phyloP scores from a whole-genome alignment of 768 basidiomycete genomes.

The Psilocybe cyanescens region DNA sequence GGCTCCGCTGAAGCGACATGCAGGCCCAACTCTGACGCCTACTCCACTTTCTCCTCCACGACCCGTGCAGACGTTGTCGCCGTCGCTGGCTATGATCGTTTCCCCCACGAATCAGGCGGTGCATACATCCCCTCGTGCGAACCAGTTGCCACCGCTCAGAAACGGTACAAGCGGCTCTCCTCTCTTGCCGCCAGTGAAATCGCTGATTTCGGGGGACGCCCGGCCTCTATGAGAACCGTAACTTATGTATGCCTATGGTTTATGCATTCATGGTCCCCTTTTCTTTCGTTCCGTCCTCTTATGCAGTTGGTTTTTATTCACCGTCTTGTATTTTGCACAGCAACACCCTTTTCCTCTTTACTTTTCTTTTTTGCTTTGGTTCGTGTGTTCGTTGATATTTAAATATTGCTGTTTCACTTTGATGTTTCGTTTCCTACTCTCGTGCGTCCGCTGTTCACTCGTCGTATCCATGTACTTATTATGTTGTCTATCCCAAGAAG shows the following conservation, averaged over 20 bases:
- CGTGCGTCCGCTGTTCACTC: not conserved
- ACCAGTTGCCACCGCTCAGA: conserved; percentile 35
- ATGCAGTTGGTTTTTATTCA: not conserved
- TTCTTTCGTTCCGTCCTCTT: not conserved
- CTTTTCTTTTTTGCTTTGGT: not conserved
- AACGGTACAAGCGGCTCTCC: conserved; percentile 26
- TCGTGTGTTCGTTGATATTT: not conserved
- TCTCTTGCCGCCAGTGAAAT: conserved; percentile 26
- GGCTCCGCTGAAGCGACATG: conserved; percentile 38
- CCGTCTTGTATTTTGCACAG: not conserved
- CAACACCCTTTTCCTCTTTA: not conserved
- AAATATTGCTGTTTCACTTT: not conserved
- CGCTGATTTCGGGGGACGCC: conserved; percentile 25
- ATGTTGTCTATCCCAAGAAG: not conserved
- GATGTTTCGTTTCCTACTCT: not conserved
- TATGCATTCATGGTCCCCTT: not conserved
- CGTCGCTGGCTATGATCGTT: conserved; percentile 66
- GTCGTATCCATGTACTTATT: not conserved
- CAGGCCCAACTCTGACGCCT: conserved; percentile 33
- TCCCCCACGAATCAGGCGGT: conserved; percentile 54
- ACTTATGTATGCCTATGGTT: not conserved
- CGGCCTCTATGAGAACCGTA: conserved; percentile 8
- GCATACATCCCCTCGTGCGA: conserved; percentile 37
- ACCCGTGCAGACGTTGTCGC: conserved; percentile 55
- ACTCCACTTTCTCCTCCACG: conserved; percentile 35